These are phyloP conservation scores for Saccharomycopsis guyanensis DNA, from an alignment of 805 yeast genomes.

Conservation along the genomic window DNA sequence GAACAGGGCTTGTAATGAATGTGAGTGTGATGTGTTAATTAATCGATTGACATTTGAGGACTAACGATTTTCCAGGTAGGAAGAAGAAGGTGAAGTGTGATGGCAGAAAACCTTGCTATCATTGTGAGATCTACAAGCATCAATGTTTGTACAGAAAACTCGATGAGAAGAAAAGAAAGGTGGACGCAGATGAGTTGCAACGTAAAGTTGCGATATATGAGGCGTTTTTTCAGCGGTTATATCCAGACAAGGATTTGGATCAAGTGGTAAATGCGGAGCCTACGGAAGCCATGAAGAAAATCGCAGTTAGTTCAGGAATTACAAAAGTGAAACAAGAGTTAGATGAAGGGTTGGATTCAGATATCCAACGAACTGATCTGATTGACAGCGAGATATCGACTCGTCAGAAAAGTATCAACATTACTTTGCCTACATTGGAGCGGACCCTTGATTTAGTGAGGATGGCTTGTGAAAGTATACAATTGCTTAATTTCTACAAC, in stretches of 20 bases:
- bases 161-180: conserved; percentile 40
- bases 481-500: conserved; percentile 79
- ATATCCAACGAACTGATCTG: not conserved
- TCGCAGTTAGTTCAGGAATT: not conserved
- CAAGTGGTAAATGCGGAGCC: not conserved
- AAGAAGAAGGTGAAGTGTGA: conserved; percentile 74
- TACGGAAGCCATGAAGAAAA: not conserved
- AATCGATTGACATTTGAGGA: not conserved
- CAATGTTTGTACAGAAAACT: conserved; percentile 84
- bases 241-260: conserved; percentile 35
- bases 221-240: conserved; percentile 28
- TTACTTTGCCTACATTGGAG: conserved; percentile 69
- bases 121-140: conserved; percentile 81
- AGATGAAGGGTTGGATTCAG: not conserved
- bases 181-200: conserved; percentile 19
- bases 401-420: conserved; percentile 32
- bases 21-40: conserved; percentile 25
- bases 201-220: conserved; percentile 26
- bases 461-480: conserved; percentile 78
- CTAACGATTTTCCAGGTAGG: conserved; percentile 27
- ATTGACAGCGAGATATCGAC: not conserved
- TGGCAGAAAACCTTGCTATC: conserved; percentile 71
- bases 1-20: conserved; percentile 68
- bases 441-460: conserved; percentile 63
- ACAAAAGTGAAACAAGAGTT: not conserved